Evolutionary conservation across 805 yeast species (phyloP).

Genomic region (Candida sithepensis): DNA sequence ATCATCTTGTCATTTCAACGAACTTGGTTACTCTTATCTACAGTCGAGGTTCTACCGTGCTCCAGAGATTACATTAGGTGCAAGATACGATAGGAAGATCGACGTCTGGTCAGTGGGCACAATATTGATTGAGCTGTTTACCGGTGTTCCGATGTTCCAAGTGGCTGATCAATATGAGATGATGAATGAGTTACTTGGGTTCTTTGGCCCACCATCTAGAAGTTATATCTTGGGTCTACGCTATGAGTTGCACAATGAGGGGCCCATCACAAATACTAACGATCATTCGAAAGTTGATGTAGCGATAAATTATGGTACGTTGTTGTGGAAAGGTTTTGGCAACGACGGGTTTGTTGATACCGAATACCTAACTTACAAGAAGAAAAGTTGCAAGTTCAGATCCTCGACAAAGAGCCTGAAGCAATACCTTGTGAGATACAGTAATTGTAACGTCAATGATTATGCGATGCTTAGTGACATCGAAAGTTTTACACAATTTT

Average conservation of each 20-base stretch:
- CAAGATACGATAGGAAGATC: constrained; percentile 50
- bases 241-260: constrained; percentile 32
- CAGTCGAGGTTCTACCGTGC: constrained; percentile 74
- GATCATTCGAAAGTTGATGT: background rate
- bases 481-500: constrained; percentile 25
- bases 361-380: constrained; percentile 15
- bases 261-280: constrained; percentile 29
- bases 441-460: background rate
- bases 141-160: constrained; percentile 46
- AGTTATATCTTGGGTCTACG: constrained; percentile 38
- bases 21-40: constrained; percentile 46
- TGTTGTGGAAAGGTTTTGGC: constrained; percentile 37
- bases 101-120: constrained; percentile 95
- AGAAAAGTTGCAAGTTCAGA: constrained; percentile 17
- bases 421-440: constrained; percentile 10
- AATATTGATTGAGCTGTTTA: constrained; percentile 82
- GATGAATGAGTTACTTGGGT: constrained; percentile 38
- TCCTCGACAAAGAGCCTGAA: constrained; percentile 18
- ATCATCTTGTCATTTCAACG: constrained; percentile 46
- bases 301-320: constrained; percentile 23
- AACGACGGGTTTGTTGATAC: constrained; percentile 25
- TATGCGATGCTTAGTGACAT: constrained; percentile 1
- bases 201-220: constrained; percentile 46
- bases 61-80: constrained; percentile 72
- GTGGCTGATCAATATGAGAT: constrained; percentile 49